These are phyloP conservation scores for Fragaria ananassa DNA, from an alignment of 306 rosid species.

Conservation along the genomic window DNA sequence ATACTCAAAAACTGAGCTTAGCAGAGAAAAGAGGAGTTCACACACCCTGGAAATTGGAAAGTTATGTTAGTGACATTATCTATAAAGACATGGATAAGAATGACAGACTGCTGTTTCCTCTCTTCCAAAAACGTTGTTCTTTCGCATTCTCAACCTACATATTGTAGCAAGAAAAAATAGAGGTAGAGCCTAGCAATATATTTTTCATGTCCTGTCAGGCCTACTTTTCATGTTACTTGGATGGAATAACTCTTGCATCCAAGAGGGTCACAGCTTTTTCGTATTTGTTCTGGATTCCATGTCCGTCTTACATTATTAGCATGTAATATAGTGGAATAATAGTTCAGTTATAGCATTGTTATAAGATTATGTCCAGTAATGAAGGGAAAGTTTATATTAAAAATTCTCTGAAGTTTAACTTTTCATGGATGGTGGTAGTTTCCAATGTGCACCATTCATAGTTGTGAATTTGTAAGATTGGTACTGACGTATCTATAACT, in stretches of 20 bases:
- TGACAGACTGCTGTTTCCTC: neutral
- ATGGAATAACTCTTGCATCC: neutral
- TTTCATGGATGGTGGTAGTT: neutral
- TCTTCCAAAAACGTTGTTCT: neutral
- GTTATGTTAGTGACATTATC: neutral
- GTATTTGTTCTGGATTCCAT: neutral
- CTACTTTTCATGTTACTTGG: neutral
- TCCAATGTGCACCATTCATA: neutral
- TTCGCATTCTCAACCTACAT: neutral
- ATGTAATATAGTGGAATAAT: neutral
- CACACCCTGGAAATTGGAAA: neutral
- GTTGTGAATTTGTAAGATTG: neutral
- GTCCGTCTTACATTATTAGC: neutral
- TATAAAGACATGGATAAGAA: neutral
- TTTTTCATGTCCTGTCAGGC: neutral
- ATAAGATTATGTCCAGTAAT: neutral
- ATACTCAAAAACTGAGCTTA: neutral
- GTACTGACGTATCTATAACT: slow-evolving; percentile 13
- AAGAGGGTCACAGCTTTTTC: neutral
- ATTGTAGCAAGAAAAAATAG: neutral
- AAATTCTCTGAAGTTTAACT: neutral
- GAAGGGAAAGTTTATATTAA: neutral
- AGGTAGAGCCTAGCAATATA: neutral
- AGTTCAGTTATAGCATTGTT: neutral
- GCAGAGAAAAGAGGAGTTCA: neutral